Evolutionary conservation across 2,329 filamentous ascomycete species (phyloP), one percentile per base, ranked within the genome.

Genomic region (Neocatenulostroma microsporum): DNA sequence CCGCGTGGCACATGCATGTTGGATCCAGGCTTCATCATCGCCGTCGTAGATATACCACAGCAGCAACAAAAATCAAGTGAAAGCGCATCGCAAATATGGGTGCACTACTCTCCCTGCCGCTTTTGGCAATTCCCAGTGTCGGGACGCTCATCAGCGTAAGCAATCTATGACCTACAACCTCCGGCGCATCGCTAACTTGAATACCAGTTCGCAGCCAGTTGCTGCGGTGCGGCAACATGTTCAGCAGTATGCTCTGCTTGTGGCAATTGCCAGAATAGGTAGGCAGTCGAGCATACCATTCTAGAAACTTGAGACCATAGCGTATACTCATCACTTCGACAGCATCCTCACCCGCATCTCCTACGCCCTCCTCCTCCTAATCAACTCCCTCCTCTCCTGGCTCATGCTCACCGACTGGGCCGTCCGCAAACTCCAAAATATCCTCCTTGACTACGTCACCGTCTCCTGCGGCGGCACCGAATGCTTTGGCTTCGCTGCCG

Each of bases 371-470:
- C 82, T 98, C 45, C 83, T 98, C 37, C 79, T 98, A 49, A 67
- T 96, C 63, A 98, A 98, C 73, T 95, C 89, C 41, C 94, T 96
- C 47, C 62, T 96, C 34, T 89, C 91, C 23, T 98, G 91, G 91
- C 85, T 98, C 51, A 94, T 96, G 86, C 86, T 98, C 67, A 98
- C 91, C 15, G 85, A 87, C 36, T 98, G 91, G 91, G 91, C 91
- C 21, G 84, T 98, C 58, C 85, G 94, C 55, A 96, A 96, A 61
- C 73, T 98, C 5, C 80, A 96, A 64, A 78, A 93, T 47, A 71
- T 96, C 37, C 91, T 86, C 10, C 74, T 98, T 48, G 87, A 96
- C 64, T 96, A 95, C 58, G 88, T 98, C 68, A 87, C 86, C 55
- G 94, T 98, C 57, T 82, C 82, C 55, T 98, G 91, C 60, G 58